phyloP scores from a whole-genome alignment of 805 yeast genomes.

The Isabelozyma rhagii region DNA sequence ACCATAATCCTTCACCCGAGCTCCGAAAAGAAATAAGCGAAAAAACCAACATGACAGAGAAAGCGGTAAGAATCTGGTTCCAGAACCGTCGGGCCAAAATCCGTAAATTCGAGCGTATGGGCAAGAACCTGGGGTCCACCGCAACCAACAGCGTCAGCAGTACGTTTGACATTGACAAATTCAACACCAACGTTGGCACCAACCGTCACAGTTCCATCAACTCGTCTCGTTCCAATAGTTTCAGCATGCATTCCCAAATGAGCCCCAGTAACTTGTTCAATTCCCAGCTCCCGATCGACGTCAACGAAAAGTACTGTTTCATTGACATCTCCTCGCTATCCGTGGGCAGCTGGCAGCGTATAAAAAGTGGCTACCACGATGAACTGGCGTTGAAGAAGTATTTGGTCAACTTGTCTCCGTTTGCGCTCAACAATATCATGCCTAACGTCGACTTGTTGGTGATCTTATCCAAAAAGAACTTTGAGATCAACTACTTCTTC shows the following conservation, averaged over 20 bases:
- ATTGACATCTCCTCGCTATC: slow-evolving; percentile 66
- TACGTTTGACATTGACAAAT: neutral
- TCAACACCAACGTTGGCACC: slow-evolving; percentile 1
- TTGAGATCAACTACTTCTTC: slow-evolving; percentile 75
- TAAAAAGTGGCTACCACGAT: slow-evolving; percentile 57
- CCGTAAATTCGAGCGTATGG: slow-evolving; percentile 59
- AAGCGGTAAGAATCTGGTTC: slow-evolving; percentile 90
- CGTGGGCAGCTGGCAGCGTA: slow-evolving; percentile 80
- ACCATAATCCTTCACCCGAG: slow-evolving; percentile 75
- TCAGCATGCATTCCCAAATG: slow-evolving; percentile 6
- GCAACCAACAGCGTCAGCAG: neutral
- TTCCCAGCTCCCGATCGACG: slow-evolving; percentile 42
- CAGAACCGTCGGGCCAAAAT: slow-evolving; percentile 83
- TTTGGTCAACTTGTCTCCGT: slow-evolving; percentile 63
- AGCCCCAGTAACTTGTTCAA: slow-evolving; percentile 3
- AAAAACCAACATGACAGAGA: slow-evolving; percentile 76
- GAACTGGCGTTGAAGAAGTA: slow-evolving; percentile 41
- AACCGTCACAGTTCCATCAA: slow-evolving; percentile 9
- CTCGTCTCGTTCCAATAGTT: slow-evolving; percentile 20
- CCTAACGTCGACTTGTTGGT: slow-evolving; percentile 66
- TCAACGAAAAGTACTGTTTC: slow-evolving; percentile 66
- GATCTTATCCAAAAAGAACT: slow-evolving; percentile 65
- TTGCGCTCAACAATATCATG: slow-evolving; percentile 62
- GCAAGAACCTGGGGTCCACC: slow-evolving; percentile 7
- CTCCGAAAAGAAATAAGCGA: slow-evolving; percentile 67